phyloP scores from a whole-genome alignment of 2,329 filamentous ascomycete species.

The Arthrinium puccinioides region DNA sequence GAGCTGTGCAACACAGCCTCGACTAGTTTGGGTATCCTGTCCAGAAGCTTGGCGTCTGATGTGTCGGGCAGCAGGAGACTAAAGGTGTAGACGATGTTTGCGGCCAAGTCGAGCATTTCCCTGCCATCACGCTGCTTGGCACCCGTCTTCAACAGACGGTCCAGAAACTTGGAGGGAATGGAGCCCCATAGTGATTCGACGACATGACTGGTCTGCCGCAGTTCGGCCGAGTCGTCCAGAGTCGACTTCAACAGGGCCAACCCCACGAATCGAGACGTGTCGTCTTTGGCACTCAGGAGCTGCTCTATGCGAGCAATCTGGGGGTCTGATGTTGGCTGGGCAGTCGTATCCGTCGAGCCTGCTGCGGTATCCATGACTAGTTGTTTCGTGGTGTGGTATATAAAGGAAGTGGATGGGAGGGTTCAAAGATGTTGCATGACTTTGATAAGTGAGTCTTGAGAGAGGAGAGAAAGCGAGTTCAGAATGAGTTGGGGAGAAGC shows the following conservation, averaged over 20 bases:
- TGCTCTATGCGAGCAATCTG: conserved; percentile 42
- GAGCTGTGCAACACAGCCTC: conserved; percentile 47
- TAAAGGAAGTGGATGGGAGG: too few relatives aligned
- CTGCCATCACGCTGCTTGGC: conserved; percentile 38
- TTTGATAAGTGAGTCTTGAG: too few relatives aligned
- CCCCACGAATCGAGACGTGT: conserved; percentile 62
- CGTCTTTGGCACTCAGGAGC: conserved; percentile 52
- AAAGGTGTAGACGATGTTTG: conserved; percentile 58
- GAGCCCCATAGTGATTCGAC: conserved; percentile 50
- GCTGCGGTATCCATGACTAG: too few relatives aligned
- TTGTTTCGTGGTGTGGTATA: too few relatives aligned
- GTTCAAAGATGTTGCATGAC: too few relatives aligned
- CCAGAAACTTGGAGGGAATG: conserved; percentile 56
- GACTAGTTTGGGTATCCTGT: conserved; percentile 46
- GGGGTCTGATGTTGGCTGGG: too few relatives aligned
- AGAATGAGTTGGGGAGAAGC: too few relatives aligned
- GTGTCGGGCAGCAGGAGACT: conserved; percentile 45
- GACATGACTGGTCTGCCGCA: conserved; percentile 37
- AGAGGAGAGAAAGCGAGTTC: too few relatives aligned
- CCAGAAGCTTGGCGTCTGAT: conserved; percentile 39
- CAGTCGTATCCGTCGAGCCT: too few relatives aligned
- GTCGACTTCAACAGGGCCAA: conserved; percentile 59
- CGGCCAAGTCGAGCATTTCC: conserved; percentile 56
- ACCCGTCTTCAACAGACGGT: conserved; percentile 52
- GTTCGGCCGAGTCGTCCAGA: conserved; percentile 50